Percentiles rank a stretch among this genome's conserved stretches.
phyloP scores from a whole-genome alignment of 1,139 yeast species.

The Geotrichum citri-aurantii region DNA sequence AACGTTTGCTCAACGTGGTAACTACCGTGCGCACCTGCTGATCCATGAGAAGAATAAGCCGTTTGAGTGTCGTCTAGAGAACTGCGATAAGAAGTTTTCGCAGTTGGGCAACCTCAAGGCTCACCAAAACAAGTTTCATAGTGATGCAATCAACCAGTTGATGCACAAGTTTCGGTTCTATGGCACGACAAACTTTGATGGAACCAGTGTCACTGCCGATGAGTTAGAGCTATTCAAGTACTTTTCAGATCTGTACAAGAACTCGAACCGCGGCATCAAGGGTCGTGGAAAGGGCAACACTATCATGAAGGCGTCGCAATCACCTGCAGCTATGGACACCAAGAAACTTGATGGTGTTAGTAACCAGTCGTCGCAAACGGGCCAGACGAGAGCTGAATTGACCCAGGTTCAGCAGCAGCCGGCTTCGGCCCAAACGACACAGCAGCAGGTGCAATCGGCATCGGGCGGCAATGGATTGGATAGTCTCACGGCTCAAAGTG shows the following conservation, averaged over 20 bases:
- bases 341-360: neutral
- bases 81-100: constrained; percentile 79
- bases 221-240: constrained; percentile 69
- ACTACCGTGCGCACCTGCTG: constrained; percentile 75
- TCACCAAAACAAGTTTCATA: constrained; percentile 86
- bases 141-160: constrained; percentile 58
- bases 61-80: constrained; percentile 70
- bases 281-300: constrained; percentile 62
- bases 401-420: neutral
- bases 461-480: neutral
- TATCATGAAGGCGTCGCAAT: neutral
- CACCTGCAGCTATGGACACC: neutral
- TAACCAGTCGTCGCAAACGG: neutral
- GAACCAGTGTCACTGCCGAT: constrained; percentile 47
- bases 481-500: neutral
- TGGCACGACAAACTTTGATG: constrained; percentile 29
- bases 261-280: constrained; percentile 82
- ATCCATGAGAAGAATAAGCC: constrained; percentile 81
- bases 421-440: neutral
- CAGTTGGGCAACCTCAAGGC: constrained; percentile 91
- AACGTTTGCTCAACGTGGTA: constrained; percentile 81
- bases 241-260: constrained; percentile 75
- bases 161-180: constrained; percentile 41
- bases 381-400: neutral
- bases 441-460: neutral